phyloP scores from a whole-genome alignment of 1,284 basidiomycete species.

The Crucibulum parvulum region DNA sequence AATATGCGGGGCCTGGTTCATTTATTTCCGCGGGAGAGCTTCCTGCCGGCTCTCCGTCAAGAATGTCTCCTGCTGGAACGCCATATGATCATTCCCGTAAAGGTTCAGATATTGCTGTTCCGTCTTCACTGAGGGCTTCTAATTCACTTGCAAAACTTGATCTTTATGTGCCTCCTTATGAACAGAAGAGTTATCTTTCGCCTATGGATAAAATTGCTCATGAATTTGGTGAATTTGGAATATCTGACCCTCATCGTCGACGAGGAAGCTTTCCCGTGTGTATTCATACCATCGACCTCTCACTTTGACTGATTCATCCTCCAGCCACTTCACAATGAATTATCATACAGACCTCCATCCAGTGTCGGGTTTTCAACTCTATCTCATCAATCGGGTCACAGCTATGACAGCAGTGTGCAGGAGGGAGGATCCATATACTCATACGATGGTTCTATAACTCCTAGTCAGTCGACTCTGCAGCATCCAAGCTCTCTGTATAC shows the following conservation, averaged over 20 bases:
- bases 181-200: slow-evolving; percentile 43
- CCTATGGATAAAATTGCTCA: slow-evolving; percentile 60
- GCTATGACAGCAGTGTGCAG: slow-evolving; percentile 16
- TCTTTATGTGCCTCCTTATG: slow-evolving; percentile 80
- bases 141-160: slow-evolving; percentile 66
- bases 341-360: slow-evolving; percentile 37
- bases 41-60: slow-evolving; percentile 34
- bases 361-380: not conserved
- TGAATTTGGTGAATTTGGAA: slow-evolving; percentile 70
- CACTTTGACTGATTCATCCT: slow-evolving; percentile 6
- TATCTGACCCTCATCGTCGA: slow-evolving; percentile 53
- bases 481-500: slow-evolving; percentile 21
- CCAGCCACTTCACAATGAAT: slow-evolving; percentile 44
- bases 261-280: slow-evolving; percentile 73
- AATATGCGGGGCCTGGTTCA: slow-evolving; percentile 79
- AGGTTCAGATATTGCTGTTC: slow-evolving; percentile 47
- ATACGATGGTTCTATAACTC: slow-evolving; percentile 45
- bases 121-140: slow-evolving; percentile 67
- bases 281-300: slow-evolving; percentile 10
- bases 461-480: slow-evolving; percentile 22
- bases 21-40: slow-evolving; percentile 65
- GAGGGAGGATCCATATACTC: slow-evolving; percentile 38
- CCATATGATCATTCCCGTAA: slow-evolving; percentile 48
- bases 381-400: not conserved
- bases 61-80: slow-evolving; percentile 44